phyloP scores from a whole-genome alignment of 495 filamentous ascomycete genomes.

The Podospora bellae-mahoneyi region DNA sequence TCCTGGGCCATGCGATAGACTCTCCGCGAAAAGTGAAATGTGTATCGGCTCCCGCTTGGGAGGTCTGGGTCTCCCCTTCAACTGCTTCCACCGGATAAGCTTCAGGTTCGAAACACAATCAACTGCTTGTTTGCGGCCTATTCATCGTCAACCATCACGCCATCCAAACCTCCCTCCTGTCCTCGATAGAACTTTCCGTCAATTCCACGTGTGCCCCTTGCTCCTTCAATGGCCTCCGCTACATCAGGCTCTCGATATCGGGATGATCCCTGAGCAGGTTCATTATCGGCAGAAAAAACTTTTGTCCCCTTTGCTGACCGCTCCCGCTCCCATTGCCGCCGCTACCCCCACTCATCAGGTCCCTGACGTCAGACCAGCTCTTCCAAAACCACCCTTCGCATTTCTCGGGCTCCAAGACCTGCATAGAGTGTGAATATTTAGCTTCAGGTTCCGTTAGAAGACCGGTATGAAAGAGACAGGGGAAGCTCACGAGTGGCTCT shows the following conservation, averaged over 20 bases:
- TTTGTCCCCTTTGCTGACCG: slow-evolving; percentile 30
- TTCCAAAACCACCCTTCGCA: slow-evolving; percentile 63
- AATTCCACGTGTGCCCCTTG: not conserved
- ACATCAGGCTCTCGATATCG: slow-evolving; percentile 20
- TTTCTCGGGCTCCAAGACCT: slow-evolving; percentile 62
- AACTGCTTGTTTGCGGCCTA: no score
- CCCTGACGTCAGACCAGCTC: slow-evolving; percentile 47
- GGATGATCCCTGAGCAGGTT: slow-evolving; percentile 52
- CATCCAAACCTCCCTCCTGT: not conserved
- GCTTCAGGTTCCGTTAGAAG: not conserved
- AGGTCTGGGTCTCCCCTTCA: no score
- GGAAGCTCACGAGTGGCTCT: slow-evolving; percentile 53
- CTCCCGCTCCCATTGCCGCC: not conserved
- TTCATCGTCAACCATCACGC: not conserved
- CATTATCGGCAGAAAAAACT: slow-evolving; percentile 55
- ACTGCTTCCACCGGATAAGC: no score
- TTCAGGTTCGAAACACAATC: no score
- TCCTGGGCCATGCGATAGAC: no score
- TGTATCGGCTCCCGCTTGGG: no score
- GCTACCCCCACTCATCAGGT: slow-evolving; percentile 16
- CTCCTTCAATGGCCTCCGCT: not conserved
- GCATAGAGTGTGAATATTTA: not conserved
- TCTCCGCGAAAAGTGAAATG: no score
- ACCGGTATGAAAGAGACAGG: slow-evolving; percentile 19
- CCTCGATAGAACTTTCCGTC: no score